Evolutionary conservation across 768 basidiomycete genomes (phyloP).

Genomic region (Mycena belliarum): DNA sequence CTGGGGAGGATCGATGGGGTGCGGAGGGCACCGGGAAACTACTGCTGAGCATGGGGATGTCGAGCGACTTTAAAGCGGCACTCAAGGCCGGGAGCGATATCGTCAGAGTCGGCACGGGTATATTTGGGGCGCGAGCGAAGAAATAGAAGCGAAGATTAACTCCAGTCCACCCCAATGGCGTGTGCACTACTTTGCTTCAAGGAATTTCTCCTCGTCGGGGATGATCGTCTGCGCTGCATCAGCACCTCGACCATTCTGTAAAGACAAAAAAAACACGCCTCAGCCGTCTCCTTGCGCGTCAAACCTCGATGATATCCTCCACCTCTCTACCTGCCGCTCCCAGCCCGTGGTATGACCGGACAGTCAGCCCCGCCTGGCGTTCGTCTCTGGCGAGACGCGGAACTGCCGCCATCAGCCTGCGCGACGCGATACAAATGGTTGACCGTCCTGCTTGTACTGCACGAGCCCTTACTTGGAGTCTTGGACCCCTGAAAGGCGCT

Average conservation of each 20-base stretch:
- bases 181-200: slow-evolving; percentile 14
- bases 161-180: slow-evolving; percentile 7
- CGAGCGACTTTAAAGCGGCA: slow-evolving; percentile 78
- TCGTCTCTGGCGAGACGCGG: slow-evolving; percentile 10
- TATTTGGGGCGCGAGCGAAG: slow-evolving; percentile 75
- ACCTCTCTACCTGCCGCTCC: slow-evolving; percentile 11
- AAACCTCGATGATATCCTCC: slow-evolving; percentile 12
- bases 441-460: slow-evolving; percentile 11
- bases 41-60: slow-evolving; percentile 80
- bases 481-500: not conserved
- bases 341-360: slow-evolving; percentile 10
- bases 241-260: not conserved
- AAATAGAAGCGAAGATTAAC: slow-evolving; percentile 32
- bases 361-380: not conserved
- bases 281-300: slow-evolving; percentile 1
- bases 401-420: not conserved
- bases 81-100: slow-evolving; percentile 81
- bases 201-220: slow-evolving; percentile 19
- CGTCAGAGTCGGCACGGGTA: slow-evolving; percentile 88
- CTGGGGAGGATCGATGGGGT: slow-evolving; percentile 33
- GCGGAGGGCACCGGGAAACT: slow-evolving; percentile 29
- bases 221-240: not conserved
- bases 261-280: not conserved
- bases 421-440: not conserved
- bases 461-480: slow-evolving; percentile 16